Conservation (phyloP, 1,139 yeast species). For the Yamadazyma aaseri region DNA sequence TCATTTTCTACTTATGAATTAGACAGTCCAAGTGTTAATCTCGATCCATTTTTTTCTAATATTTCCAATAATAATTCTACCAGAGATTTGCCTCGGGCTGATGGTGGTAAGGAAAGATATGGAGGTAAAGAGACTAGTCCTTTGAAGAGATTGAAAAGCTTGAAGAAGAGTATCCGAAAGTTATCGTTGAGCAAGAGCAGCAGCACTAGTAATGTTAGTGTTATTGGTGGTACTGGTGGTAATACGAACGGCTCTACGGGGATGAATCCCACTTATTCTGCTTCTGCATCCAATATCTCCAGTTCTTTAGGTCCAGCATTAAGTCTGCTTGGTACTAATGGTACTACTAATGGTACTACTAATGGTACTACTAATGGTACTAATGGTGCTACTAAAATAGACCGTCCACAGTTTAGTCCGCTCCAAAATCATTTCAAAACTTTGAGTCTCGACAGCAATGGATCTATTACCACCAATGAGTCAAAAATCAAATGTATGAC, state of each 20-base stretch:
- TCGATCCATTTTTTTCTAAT: conserved; percentile 23
- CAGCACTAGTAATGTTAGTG: conserved; percentile 1
- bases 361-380: neutral
- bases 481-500: conserved; percentile 16
- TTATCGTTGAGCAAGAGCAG: conserved; percentile 16
- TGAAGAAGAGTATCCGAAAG: conserved; percentile 19
- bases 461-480: conserved; percentile 13
- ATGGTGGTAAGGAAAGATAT: conserved; percentile 5
- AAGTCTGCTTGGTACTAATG: neutral
- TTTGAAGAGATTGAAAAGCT: conserved; percentile 37
- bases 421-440: conserved; percentile 21
- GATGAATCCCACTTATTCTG: neutral
- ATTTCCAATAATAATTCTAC: conserved; percentile 15
- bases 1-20: conserved; percentile 28
- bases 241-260: neutral
- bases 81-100: conserved; percentile 2
- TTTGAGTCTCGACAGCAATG: conserved; percentile 18
- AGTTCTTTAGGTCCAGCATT: conserved; percentile 4
- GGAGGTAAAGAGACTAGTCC: conserved; percentile 30
- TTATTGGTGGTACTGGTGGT: neutral
- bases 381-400: conserved; percentile 2
- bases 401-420: conserved; percentile 23
- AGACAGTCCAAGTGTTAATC: conserved; percentile 28
- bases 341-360: neutral
- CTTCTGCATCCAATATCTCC: neutral